phyloP scores from a whole-genome alignment of 805 yeast species.

The Gaillardinia entomophila region DNA sequence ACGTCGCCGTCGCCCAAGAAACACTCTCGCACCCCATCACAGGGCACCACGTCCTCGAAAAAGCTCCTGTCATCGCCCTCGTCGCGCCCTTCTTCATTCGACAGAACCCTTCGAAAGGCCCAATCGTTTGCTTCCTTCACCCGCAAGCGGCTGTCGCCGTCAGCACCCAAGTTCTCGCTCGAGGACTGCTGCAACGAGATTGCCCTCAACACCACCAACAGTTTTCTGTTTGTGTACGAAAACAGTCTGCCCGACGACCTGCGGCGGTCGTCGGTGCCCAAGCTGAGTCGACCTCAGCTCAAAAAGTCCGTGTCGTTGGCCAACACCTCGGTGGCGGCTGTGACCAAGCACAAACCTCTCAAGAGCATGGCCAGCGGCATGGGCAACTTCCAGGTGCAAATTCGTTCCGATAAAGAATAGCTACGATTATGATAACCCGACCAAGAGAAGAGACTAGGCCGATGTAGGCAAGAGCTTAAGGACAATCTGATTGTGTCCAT shows the following conservation, averaged over 20 bases:
- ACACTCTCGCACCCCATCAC: not conserved
- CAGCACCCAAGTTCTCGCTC: slow-evolving; percentile 6
- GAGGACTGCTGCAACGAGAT: slow-evolving; percentile 11
- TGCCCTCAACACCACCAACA: slow-evolving; percentile 6
- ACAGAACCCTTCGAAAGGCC: not conserved
- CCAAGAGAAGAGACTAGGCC: too few relatives aligned
- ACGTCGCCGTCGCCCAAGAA: not conserved
- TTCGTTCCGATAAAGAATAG: too few relatives aligned
- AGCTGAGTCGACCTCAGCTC: slow-evolving; percentile 1
- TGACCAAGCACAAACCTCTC: slow-evolving; percentile 16
- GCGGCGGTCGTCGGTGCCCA: not conserved
- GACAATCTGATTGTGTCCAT: not conserved
- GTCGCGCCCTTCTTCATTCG: not conserved
- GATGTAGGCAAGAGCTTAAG: too few relatives aligned
- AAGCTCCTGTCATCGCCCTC: not conserved
- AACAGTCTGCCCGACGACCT: slow-evolving; percentile 2
- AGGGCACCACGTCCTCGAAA: not conserved
- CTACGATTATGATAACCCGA: too few relatives aligned
- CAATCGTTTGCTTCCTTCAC: slow-evolving; percentile 1
- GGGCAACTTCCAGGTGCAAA: slow-evolving; percentile 16
- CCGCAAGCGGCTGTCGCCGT: slow-evolving; percentile 1
- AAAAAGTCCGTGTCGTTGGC: slow-evolving; percentile 5
- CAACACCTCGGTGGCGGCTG: slow-evolving; percentile 7
- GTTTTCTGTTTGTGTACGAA: slow-evolving; percentile 10
- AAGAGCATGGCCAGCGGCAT: slow-evolving; percentile 26